Percentiles rank a stretch among this genome's conserved stretches.
phyloP scores from a whole-genome alignment of 108 stramenopile species.

The Pseudonitzschia pungens region DNA sequence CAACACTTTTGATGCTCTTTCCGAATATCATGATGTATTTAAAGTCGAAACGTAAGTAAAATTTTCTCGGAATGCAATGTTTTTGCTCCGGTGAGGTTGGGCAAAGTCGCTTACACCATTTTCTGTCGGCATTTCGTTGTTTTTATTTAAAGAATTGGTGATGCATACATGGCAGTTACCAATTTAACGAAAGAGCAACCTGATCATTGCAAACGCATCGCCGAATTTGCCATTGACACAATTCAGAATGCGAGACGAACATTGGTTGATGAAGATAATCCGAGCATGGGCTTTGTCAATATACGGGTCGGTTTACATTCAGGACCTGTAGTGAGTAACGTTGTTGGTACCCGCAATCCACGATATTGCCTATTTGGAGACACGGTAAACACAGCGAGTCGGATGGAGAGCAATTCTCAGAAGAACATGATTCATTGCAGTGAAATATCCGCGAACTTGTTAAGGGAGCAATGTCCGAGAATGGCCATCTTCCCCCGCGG shows the following conservation, averaged over 20 bases:
- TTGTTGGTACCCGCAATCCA: slow-evolving; percentile 71
- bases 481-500: slow-evolving; percentile 51
- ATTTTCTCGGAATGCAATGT: not conserved
- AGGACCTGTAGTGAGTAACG: slow-evolving; percentile 71
- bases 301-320: slow-evolving; percentile 74
- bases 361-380: slow-evolving; percentile 78
- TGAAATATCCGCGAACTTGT: slow-evolving; percentile 40
- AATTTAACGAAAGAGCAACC: slow-evolving; percentile 66
- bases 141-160: slow-evolving; percentile 41
- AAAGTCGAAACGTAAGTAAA: slow-evolving; percentile 70
- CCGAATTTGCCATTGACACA: slow-evolving; percentile 70
- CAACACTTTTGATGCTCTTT: slow-evolving; percentile 60
- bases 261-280: slow-evolving; percentile 52
- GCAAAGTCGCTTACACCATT: not conserved
- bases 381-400: slow-evolving; percentile 61
- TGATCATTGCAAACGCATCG: slow-evolving; percentile 75
- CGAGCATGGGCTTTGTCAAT: slow-evolving; percentile 51
- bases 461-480: slow-evolving; percentile 48
- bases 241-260: slow-evolving; percentile 55
- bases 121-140: slow-evolving; percentile 7
- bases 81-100: not conserved
- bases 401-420: slow-evolving; percentile 61
- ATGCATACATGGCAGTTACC: slow-evolving; percentile 65
- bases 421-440: slow-evolving; percentile 47
- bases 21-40: slow-evolving; percentile 66